phyloP scores from a whole-genome alignment of 1,284 basidiomycete species.

The Trametes polyzona region DNA sequence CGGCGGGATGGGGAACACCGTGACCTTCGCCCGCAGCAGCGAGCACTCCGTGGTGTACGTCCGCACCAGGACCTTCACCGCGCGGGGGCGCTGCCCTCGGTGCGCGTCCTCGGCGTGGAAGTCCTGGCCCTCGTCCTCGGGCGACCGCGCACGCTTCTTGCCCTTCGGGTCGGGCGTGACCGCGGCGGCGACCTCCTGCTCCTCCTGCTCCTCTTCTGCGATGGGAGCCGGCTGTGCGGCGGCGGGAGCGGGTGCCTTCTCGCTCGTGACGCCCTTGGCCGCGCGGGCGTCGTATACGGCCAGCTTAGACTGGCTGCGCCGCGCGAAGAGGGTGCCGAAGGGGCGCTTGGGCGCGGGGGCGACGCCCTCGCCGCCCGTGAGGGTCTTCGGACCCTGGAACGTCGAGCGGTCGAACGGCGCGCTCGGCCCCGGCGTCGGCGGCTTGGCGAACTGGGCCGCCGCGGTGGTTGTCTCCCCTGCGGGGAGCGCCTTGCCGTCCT shows the following conservation, averaged over 20 bases:
- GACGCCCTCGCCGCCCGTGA: background rate
- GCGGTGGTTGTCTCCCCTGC: conserved; percentile 2
- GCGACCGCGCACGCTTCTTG: conserved; percentile 18
- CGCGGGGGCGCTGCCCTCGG: background rate
- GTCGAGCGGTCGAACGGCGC: background rate
- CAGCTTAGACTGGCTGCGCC: conserved; percentile 2
- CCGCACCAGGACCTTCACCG: conserved; percentile 1
- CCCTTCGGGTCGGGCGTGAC: conserved; percentile 6
- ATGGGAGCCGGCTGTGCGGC: too few relatives aligned
- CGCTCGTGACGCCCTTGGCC: background rate
- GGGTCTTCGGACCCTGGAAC: background rate
- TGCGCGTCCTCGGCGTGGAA: background rate
- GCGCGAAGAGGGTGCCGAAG: conserved; percentile 2
- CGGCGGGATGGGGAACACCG: conserved; percentile 6
- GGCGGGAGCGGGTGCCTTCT: background rate
- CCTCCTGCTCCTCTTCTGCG: background rate
- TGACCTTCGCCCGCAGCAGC: background rate
- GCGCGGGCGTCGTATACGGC: background rate
- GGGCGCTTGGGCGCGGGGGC: background rate
- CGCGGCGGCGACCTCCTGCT: background rate
- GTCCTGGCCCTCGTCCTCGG: conserved; percentile 8
- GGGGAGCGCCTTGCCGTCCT: conserved; percentile 6
- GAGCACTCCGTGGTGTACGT: background rate
- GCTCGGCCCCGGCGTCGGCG: background rate
- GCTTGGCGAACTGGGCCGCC: background rate